phyloP scores from a whole-genome alignment of 768 basidiomycete genomes.

The Phanerochaete carnosa region DNA sequence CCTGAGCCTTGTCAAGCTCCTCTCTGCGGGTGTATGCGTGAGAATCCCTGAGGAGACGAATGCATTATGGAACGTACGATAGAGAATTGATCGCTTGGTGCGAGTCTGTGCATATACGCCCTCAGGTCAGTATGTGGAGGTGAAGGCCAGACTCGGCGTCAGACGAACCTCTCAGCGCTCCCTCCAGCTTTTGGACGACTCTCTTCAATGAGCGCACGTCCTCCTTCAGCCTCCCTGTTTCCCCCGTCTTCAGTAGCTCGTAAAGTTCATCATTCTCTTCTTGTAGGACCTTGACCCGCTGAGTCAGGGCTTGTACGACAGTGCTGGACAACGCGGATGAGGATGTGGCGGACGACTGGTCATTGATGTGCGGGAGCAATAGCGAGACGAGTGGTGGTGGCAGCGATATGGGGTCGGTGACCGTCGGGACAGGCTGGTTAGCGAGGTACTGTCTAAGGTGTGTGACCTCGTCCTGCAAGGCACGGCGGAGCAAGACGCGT shows the following conservation, averaged over 20 bases:
- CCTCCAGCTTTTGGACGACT: conserved; percentile 67
- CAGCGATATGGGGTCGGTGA: conserved; percentile 61
- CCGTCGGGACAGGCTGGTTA: conserved; percentile 55
- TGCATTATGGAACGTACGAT: conserved; percentile 50
- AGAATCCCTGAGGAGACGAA: not conserved
- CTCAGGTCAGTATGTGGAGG: not conserved
- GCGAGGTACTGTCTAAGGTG: conserved; percentile 64
- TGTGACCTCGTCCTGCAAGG: conserved; percentile 65
- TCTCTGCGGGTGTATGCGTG: conserved; percentile 37
- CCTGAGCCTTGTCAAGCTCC: conserved; percentile 77
- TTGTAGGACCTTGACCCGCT: conserved; percentile 68
- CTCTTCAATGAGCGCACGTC: conserved; percentile 69
- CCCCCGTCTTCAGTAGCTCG: conserved; percentile 65
- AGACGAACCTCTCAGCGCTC: conserved; percentile 68
- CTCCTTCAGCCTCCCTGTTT: conserved; percentile 80
- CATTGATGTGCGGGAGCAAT: conserved; percentile 63
- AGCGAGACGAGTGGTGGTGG: conserved; percentile 70
- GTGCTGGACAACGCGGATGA: conserved; percentile 39
- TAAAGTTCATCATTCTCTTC: conserved; percentile 89
- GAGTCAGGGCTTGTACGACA: conserved; percentile 70
- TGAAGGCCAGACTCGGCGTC: conserved; percentile 2
- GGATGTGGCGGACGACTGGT: conserved; percentile 28
- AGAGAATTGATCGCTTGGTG: conserved; percentile 67
- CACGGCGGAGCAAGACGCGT: conserved; percentile 19
- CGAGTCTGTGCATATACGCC: conserved; percentile 51